phyloP scores from a whole-genome alignment of 331 rosid genomes.

The Acacia concinna region DNA sequence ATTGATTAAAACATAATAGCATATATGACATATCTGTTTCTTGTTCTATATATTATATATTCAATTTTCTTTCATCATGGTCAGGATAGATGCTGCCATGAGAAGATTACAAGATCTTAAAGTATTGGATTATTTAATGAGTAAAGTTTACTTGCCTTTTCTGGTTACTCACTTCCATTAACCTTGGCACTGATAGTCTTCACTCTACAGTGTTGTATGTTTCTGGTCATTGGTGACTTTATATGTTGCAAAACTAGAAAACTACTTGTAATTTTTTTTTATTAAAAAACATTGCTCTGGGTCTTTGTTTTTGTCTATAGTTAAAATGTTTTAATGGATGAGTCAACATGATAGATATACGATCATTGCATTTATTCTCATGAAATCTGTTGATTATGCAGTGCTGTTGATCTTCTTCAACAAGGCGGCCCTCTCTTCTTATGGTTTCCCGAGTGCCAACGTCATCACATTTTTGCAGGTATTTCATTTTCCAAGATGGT shows the following conservation, averaged over 20 bases:
- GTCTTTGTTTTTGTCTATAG: neutral
- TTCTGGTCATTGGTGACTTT: neutral
- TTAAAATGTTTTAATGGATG: slow-evolving; percentile 1
- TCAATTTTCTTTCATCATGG: neutral
- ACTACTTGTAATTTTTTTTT: neutral
- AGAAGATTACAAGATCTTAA: neutral
- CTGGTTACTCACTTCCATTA: neutral
- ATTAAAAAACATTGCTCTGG: neutral
- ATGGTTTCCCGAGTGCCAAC: slow-evolving; percentile 55
- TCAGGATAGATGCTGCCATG: neutral
- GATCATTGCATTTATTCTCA: slow-evolving; percentile 10
- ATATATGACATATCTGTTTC: neutral
- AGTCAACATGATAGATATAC: neutral
- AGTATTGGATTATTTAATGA: neutral
- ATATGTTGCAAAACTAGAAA: neutral
- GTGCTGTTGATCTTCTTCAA: slow-evolving; percentile 77
- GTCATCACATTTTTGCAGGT: slow-evolving; percentile 78
- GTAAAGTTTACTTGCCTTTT: neutral
- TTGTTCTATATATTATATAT: neutral
- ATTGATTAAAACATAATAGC: neutral
- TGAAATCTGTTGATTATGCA: slow-evolving; percentile 31
- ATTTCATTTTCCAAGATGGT: slow-evolving; percentile 24
- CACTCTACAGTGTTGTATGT: neutral
- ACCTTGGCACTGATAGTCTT: neutral
- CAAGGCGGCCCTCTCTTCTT: slow-evolving; percentile 74